These are phyloP conservation scores for Aspergillus melleus DNA, from an alignment of 2,329 filamentous ascomycete species.

Conservation along the genomic window DNA sequence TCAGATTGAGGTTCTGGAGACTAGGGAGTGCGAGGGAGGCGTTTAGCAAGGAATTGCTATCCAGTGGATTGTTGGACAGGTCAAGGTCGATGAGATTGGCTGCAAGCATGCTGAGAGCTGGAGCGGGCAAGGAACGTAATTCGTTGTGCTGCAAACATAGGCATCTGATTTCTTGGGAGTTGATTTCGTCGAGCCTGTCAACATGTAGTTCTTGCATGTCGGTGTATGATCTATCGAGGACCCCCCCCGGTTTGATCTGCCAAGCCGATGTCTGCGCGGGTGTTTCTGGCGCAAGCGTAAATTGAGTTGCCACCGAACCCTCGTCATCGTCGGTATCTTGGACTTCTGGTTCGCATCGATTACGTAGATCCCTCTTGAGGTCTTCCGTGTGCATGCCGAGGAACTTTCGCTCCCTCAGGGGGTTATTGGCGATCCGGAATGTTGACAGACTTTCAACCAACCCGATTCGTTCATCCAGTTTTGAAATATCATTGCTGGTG, in stretches of 20 bases:
- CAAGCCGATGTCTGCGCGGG: conserved; percentile 32
- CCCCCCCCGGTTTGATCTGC: conserved; percentile 40
- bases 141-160: conserved; percentile 77
- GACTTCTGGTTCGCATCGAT: conserved; percentile 58
- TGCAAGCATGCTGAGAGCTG: conserved; percentile 68
- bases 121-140: conserved; percentile 66
- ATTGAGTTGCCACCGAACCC: conserved; percentile 42
- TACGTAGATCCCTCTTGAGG: conserved; percentile 71
- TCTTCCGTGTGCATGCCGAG: conserved; percentile 77
- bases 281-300: conserved; percentile 48
- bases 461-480: conserved; percentile 73
- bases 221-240: conserved; percentile 70
- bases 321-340: conserved; percentile 39
- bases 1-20: conserved; percentile 74
- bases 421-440: conserved; percentile 83
- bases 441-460: conserved; percentile 75
- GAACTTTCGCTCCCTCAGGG: conserved; percentile 83
- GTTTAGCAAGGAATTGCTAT: conserved; percentile 64
- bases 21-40: conserved; percentile 68
- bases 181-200: conserved; percentile 48
- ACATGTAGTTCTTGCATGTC: conserved; percentile 57
- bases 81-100: conserved; percentile 70
- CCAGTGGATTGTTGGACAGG: conserved; percentile 72
- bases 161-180: conserved; percentile 51
- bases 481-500: conserved; percentile 77